Conservation (phyloP, 768 basidiomycete genomes). For the Xerocomus brunneocitrinus region DNA sequence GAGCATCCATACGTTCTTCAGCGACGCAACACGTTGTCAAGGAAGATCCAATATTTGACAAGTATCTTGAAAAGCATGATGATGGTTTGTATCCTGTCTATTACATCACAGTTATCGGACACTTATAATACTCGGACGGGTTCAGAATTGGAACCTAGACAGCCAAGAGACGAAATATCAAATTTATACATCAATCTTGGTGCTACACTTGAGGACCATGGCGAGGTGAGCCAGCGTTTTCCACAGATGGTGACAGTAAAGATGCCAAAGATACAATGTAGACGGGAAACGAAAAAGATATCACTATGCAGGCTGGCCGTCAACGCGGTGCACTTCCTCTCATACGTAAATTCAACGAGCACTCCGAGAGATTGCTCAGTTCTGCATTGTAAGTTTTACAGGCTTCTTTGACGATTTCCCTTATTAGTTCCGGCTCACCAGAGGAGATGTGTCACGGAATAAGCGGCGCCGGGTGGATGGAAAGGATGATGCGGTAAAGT, state of each 20-base stretch:
- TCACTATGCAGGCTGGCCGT: conserved; percentile 94
- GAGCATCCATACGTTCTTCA: conserved; percentile 86
- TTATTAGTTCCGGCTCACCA: conserved; percentile 15
- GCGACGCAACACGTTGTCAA: conserved; percentile 81
- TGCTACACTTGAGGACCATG: conserved; percentile 89
- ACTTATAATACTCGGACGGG: background rate
- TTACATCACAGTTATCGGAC: background rate
- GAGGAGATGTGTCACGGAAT: conserved; percentile 51
- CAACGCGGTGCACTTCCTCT: conserved; percentile 85
- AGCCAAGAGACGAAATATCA: conserved; percentile 58
- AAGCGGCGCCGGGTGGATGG: conserved; percentile 57
- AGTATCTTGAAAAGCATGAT: conserved; percentile 93
- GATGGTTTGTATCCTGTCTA: conserved; percentile 57
- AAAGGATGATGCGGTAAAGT: conserved; percentile 40
- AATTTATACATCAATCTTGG: conserved; percentile 81
- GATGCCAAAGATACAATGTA: conserved; percentile 27
- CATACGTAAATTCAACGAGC: conserved; percentile 96
- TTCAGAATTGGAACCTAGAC: conserved; percentile 73
- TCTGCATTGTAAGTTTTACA: conserved; percentile 58
- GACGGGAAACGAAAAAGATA: conserved; percentile 86
- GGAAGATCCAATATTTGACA: conserved; percentile 91
- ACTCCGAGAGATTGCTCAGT: conserved; percentile 84
- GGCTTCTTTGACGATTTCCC: conserved; percentile 3
- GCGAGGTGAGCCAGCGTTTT: conserved; percentile 49
- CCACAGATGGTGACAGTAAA: background rate